Evolutionary conservation across 179 eudicot genomes (phyloP).

Genomic region (Beta corolliflora): DNA sequence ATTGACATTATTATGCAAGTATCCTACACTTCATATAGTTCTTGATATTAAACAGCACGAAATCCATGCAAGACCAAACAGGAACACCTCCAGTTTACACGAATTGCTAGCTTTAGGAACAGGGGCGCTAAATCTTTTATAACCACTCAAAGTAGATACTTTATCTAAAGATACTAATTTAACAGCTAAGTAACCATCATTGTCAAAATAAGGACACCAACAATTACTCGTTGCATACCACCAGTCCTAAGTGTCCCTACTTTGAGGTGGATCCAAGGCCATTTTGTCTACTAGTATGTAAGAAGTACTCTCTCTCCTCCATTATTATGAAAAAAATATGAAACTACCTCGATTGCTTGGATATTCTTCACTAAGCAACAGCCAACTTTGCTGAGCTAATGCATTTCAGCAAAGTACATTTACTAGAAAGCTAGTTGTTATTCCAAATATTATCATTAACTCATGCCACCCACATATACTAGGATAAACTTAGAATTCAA

Average conservation of each 20-base stretch:
- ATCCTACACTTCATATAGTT: no score
- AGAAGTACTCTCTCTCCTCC: not conserved
- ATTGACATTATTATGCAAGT: no score
- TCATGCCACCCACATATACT: slow-evolving; percentile 1
- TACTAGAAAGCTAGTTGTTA: not conserved
- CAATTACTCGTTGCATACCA: not conserved
- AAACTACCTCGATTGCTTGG: not conserved
- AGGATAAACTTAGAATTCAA: not conserved
- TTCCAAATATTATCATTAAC: not conserved
- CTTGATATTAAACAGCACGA: no score
- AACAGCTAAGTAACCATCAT: not conserved
- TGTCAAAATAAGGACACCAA: not conserved
- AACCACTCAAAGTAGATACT: not conserved
- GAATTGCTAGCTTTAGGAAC: no score
- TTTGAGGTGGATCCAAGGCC: slow-evolving; percentile 5
- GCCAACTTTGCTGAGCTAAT: not conserved
- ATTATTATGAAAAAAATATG: not conserved
- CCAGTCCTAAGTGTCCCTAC: not conserved
- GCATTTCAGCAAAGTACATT: not conserved
- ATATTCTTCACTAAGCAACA: slow-evolving; percentile 10
- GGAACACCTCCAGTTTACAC: no score
- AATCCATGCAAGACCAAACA: no score
- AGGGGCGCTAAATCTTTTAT: not conserved
- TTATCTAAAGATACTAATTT: not conserved
- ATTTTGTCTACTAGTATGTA: not conserved